Conservation (phyloP, 176 grass and related monocot species). For the Thalia dealbata region DNA sequence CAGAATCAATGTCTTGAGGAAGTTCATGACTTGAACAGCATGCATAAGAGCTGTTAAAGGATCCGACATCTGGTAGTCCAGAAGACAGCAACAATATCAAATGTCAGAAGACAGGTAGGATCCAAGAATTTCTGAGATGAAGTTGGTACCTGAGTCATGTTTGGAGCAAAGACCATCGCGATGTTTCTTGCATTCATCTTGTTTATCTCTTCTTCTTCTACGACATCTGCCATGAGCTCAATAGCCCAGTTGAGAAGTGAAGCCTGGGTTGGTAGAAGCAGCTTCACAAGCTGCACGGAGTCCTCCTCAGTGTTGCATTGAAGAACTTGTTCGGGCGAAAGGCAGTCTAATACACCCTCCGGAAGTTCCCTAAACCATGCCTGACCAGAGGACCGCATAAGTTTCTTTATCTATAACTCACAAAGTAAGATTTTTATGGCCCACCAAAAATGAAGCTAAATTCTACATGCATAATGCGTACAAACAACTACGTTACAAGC, state of each 20-base stretch:
- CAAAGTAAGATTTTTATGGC: not conserved
- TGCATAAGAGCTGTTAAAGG: constrained; percentile 95
- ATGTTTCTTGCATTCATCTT: constrained; percentile 99
- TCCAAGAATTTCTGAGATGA: constrained; percentile 5
- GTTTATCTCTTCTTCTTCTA: constrained; percentile 77
- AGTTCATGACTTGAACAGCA: constrained; percentile 97
- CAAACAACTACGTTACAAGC: not conserved
- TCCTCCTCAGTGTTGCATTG: constrained; percentile 78
- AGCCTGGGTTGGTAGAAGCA: constrained; percentile 50
- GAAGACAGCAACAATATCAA: constrained; percentile 11
- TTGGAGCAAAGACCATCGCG: constrained; percentile 89
- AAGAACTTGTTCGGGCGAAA: constrained; percentile 76
- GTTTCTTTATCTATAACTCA: not conserved
- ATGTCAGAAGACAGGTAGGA: not conserved
- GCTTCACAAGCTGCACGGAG: constrained; percentile 48
- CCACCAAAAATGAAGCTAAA: not conserved
- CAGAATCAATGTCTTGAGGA: constrained; percentile 82
- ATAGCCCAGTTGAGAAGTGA: constrained; percentile 80
- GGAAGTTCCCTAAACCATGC: constrained; percentile 96
- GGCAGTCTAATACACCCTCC: constrained; percentile 70
- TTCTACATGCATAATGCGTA: not conserved
- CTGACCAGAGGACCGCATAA: constrained; percentile 15
- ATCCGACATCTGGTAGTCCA: constrained; percentile 84
- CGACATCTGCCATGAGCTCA: constrained; percentile 82
- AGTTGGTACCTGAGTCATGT: constrained; percentile 81